A percentile compares a stretch with the other conserved stretches of the same genome.
Conservation (phyloP, 1,139 yeast species). For the Hansenula lynferdii region DNA sequence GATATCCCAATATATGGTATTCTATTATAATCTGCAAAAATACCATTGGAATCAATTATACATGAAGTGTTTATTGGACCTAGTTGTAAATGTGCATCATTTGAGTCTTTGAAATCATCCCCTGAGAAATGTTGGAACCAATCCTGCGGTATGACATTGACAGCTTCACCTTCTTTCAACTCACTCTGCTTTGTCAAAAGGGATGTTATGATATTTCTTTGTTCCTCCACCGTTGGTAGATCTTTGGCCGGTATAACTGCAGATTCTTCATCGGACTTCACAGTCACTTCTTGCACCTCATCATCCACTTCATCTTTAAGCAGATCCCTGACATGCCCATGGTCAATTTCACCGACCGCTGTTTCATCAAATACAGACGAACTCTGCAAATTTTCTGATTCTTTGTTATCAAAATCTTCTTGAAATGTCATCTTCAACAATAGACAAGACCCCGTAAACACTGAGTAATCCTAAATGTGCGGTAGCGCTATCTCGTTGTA, state of each 20-base stretch:
- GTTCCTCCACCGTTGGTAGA: constrained; percentile 12
- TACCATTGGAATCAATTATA: constrained; percentile 25
- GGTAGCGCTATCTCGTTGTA: not conserved
- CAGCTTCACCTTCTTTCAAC: constrained; percentile 27
- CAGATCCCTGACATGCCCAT: too few relatives aligned
- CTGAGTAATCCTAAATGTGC: too few relatives aligned
- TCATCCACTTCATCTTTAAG: not conserved
- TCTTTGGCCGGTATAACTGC: too few relatives aligned
- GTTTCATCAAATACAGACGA: not conserved
- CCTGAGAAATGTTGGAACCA: constrained; percentile 31
- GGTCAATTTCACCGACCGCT: not conserved
- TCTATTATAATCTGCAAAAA: constrained; percentile 26
- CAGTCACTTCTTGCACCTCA: not conserved
- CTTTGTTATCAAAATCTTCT: too few relatives aligned
- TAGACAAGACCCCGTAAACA: too few relatives aligned
- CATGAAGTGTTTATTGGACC: constrained; percentile 32
- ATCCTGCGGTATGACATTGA: constrained; percentile 30
- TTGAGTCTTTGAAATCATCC: constrained; percentile 13
- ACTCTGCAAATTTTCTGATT: too few relatives aligned
- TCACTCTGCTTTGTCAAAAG: constrained; percentile 8
- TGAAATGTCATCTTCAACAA: too few relatives aligned
- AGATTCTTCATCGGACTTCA: too few relatives aligned
- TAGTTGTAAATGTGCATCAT: constrained; percentile 19
- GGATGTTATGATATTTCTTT: constrained; percentile 13
- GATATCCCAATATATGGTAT: constrained; percentile 33